phyloP scores from a whole-genome alignment of 495 filamentous ascomycete genomes.

The Tuber magnatum region DNA sequence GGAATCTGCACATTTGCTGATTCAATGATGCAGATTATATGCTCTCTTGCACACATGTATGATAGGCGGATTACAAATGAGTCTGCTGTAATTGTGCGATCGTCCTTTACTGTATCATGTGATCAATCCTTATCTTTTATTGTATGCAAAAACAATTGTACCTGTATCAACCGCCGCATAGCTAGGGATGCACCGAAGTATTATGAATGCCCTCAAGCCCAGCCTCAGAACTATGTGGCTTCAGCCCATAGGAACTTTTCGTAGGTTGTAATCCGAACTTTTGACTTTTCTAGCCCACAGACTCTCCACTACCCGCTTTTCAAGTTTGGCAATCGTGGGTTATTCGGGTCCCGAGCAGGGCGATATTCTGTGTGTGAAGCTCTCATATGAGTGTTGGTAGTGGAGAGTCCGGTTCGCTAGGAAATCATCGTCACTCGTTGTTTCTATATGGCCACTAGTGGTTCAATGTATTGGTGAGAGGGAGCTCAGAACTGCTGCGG shows the following conservation, averaged over 20 bases:
- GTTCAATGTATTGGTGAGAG: too few relatives aligned
- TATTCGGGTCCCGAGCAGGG: too few relatives aligned
- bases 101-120: background rate
- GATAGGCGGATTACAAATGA: background rate
- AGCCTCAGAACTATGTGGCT: too few relatives aligned
- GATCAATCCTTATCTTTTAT: background rate
- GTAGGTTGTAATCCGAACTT: too few relatives aligned
- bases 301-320: too few relatives aligned
- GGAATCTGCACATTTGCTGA: background rate
- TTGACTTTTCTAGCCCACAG: too few relatives aligned
- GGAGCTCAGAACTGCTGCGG: background rate
- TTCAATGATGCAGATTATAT: background rate
- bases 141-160: background rate
- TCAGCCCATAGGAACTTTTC: too few relatives aligned
- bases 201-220: too few relatives aligned
- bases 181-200: too few relatives aligned
- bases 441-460: background rate
- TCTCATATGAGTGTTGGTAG: background rate
- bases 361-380: background rate
- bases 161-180: too few relatives aligned
- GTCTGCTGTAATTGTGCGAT: background rate
- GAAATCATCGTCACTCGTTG: background rate
- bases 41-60: background rate
- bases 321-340: background rate
- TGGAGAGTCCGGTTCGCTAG: background rate